Base-by-base conservation (phyloP, 164 flowering plant species). In the Dillenia turbinata region DNA sequence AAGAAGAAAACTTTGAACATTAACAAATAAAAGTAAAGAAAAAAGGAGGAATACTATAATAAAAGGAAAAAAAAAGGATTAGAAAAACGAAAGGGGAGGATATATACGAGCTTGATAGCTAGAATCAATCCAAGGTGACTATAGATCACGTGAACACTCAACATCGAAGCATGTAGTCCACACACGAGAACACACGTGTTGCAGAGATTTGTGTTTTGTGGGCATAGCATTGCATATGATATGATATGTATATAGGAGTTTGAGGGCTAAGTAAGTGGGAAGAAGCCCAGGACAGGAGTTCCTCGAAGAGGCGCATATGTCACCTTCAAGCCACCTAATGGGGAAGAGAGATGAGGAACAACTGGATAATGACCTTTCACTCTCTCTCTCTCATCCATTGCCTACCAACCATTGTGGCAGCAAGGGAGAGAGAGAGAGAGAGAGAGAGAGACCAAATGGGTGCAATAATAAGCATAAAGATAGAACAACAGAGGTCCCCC, bases 291-390 rank as follows among this genome's bases (percentile, higher is more conserved):
- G 59, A 72, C 62, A 66, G 48, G 60, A 62, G 73, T 59, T 69
- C 13, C 24, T 26, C 33, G 5, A 13, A 54, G 56, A 65, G 74
- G 66, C 72, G 71, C 33, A 26, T 5, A 65, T 22, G 77, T 75
- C 77, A 16, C 65, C 11, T 52, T 79, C 81, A 72, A 56, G 72
- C 79, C 85, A 79, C 79, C 83, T 78, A 73, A 73, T 73, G 73
- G 57, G 81, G 68, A 69, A 56, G 70, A 69, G 59, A 58, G 59
- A 56, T 49, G 67, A 69, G 62, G 73, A 81, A 84, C 76, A 71
- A 81, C 55, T 22, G 52, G 81, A 78, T 51, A 66, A 71, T 17
- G 81, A 80, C 84, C 47, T 57, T 61, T 72, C 71, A 44, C n/a
- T 53, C 68, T 47, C 44, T 11, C 49, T 63, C 33, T 26, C 33